Evolutionary conservation across 2,329 filamentous ascomycete species (phyloP), one percentile per base, ranked within the genome.

Genomic region (Metarhizium anisopliae): DNA sequence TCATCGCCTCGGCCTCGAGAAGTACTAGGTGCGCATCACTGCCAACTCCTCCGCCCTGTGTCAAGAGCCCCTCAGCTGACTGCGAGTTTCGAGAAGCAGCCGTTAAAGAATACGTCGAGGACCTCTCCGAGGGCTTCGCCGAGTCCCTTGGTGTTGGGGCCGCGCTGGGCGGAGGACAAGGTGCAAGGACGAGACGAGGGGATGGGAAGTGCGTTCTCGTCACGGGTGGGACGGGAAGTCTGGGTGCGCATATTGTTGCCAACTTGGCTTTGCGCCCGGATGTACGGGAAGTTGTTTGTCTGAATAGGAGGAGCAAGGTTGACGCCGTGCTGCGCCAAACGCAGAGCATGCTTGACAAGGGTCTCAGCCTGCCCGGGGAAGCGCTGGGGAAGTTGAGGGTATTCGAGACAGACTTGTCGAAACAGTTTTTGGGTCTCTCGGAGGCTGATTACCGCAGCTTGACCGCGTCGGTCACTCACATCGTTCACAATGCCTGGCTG

Each of bases 401-500:
- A 11, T 40, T 40, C 8, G 38, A 40, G 38, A 40, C 38, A 4
- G 38, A 40, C 14, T 16, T 40, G 14, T 40, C 38, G 2, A 40
- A 16, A 11, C 2, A 5, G 38, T 40, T 40, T 5, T 16, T 40
- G 38, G 38, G 38, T n/a, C 38, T 40, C 14, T 13, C 38, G 2
- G 38, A 40, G 38, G 3, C 14, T 11, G 38, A 14, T 40, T 40
- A 40, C 38, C 38, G 2, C 38, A n/a, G 14, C 38, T 16, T 40
- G 38, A 40, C 38, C 38, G 1, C 1, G 38, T 40, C 38, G 5
- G 75, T 74, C 8, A 81, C 78, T 0, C 73, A 79, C 56, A 72
- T 83, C 40, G 55, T 78, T 25, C 77, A 80, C 62, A 78, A 76
- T 53, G 77, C 77, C 0, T 81, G 77, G 77, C 73, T 72, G 0